Percentiles rank a stretch among this genome's conserved stretches.
These are phyloP conservation scores for Arabidopsis suecica DNA, from an alignment of 345 rosid genomes.

Conservation along the genomic window DNA sequence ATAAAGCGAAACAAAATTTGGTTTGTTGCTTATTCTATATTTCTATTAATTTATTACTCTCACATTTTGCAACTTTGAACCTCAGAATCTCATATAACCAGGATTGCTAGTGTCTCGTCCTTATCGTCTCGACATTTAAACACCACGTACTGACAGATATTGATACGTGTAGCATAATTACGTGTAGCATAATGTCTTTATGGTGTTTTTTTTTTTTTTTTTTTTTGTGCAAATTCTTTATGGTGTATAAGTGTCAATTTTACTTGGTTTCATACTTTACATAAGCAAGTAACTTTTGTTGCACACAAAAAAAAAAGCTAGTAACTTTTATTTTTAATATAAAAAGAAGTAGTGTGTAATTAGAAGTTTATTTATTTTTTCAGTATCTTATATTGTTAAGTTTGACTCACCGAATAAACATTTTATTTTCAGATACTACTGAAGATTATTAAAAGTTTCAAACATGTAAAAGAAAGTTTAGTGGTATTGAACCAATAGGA, in stretches of 20 bases:
- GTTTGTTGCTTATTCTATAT: background rate
- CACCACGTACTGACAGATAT: background rate
- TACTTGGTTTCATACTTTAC: background rate
- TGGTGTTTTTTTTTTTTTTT: too few relatives aligned
- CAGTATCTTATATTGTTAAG: background rate
- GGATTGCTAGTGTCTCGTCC: background rate
- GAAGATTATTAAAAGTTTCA: background rate
- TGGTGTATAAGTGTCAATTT: background rate
- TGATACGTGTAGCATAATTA: slow-evolving; percentile 5
- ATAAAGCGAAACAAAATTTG: background rate
- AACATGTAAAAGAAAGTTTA: background rate
- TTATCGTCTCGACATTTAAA: slow-evolving; percentile 11
- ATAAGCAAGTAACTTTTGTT: background rate
- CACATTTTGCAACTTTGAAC: background rate
- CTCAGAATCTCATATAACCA: slow-evolving; percentile 10
- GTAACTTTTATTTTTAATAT: background rate
- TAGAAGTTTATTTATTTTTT: background rate
- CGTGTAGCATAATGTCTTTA: background rate
- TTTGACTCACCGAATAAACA: background rate
- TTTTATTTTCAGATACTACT: too few relatives aligned
- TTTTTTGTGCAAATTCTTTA: too few relatives aligned
- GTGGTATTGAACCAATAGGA: background rate
- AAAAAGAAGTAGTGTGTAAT: background rate
- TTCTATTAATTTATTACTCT: background rate
- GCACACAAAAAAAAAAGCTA: too few relatives aligned